A percentile compares a stretch with the other conserved stretches of the same genome.
phyloP scores from a whole-genome alignment of 2,329 filamentous ascomycete genomes.

The Scytalidium sp. region DNA sequence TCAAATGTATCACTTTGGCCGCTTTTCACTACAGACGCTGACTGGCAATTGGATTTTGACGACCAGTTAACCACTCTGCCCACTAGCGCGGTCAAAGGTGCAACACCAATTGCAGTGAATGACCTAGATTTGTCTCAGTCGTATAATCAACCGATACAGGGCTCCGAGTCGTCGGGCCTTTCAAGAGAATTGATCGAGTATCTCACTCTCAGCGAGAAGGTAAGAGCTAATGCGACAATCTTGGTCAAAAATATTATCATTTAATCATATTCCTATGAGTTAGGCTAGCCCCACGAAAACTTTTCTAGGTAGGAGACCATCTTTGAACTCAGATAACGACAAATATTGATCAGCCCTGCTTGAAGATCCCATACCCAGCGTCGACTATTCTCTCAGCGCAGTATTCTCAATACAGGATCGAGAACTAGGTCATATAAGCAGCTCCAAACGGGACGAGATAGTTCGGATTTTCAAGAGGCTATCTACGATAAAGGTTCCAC shows the following conservation, averaged over 20 bases:
- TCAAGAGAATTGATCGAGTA: constrained; percentile 1
- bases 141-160: neutral
- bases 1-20: constrained; percentile 4
- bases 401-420: constrained; percentile 5
- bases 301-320: constrained; percentile 3
- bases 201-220: constrained; percentile 3
- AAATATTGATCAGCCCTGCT: neutral
- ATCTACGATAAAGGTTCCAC: neutral
- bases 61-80: neutral
- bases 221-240: too few species aligned
- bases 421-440: neutral
- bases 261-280: too few species aligned
- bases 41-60: constrained; percentile 5
- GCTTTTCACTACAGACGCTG: neutral
- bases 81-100: neutral
- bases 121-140: neutral
- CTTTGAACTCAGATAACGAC: neutral
- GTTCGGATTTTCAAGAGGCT: constrained; percentile 4
- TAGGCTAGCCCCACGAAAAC: neutral
- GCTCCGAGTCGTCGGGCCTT: neutral
- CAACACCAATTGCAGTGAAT: neutral
- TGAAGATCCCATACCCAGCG: constrained; percentile 4
- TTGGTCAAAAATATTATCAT: too few species aligned
- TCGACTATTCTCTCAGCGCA: constrained; percentile 4
- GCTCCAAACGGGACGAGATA: constrained; percentile 5